Evolutionary conservation across 1,284 basidiomycete genomes (phyloP), one percentile per base, ranked within the genome.

Genomic region (Spongispora temasekensis): DNA sequence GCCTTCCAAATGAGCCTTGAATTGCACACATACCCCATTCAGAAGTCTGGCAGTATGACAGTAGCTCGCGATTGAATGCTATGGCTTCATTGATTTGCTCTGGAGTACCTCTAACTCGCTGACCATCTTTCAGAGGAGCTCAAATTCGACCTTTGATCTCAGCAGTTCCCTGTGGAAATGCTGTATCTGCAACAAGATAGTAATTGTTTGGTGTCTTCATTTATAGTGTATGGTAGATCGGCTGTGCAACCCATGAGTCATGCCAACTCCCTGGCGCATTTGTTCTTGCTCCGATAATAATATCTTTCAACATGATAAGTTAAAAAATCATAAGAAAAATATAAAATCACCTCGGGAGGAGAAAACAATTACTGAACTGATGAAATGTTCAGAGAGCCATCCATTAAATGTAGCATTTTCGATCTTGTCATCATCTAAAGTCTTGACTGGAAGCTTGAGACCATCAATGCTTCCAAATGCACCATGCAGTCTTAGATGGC

Each of bases 261-360:
- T 83, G 80, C 82, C 81, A 83, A 57, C 81, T 82, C 0, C 80
- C 79, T 6, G 79, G 80, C 0, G 76, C 72, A 68, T 82, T 83
- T 32, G 78, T 44, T 7, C 65, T 60, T 9, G 61, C 64, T 10
- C 62, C 69, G 66, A 81, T 78, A 19, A 81, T 74, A 5, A 65
- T 54, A 25, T 76, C 76, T 78, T n/a, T n/a, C n/a, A n/a, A n/a
- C n/a, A n/a, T n/a, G n/a, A n/a, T n/a, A n/a, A n/a, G n/a, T n/a
- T n/a, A n/a, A n/a, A n/a, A n/a, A n/a, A n/a, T n/a, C n/a, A n/a
- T n/a, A 15, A 34, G 15, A 34, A 34, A 34, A 34, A 34, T 15
- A 34, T 15, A 34, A n/a, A 21, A n/a, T 31, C 28, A 66, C 75
- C 75, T 52, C 65, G 28, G 4, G 73, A 64, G 0, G 69, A 68